Evolutionary conservation across 257 asterid genomes (phyloP).

Genomic region (Solanum clarkiae): DNA sequence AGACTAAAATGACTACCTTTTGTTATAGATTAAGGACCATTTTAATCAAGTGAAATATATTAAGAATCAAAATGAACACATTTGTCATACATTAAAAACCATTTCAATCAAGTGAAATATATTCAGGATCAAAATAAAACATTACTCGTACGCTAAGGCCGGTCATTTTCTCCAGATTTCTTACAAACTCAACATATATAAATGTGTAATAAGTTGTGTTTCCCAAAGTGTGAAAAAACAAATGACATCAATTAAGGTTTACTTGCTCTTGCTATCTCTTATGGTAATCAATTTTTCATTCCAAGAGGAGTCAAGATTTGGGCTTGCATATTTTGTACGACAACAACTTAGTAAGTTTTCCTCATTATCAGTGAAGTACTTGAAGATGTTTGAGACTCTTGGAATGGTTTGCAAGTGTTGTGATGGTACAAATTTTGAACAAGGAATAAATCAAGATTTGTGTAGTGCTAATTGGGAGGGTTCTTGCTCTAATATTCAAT

Average conservation of each 20-base stretch:
- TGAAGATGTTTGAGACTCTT: conserved; percentile 7
- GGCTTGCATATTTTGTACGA: neutral
- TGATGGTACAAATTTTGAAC: neutral
- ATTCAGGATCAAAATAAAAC: too few species aligned
- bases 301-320: neutral
- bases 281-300: neutral
- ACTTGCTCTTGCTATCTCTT: neutral
- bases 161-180: too few species aligned
- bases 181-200: neutral
- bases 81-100: too few species aligned
- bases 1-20: too few species aligned
- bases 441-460: neutral
- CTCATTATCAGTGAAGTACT: neutral
- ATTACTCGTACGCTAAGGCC: too few species aligned
- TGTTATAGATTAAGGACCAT: too few species aligned
- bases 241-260: neutral
- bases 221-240: neutral
- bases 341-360: neutral
- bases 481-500: conserved; percentile 21
- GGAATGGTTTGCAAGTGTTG: conserved; percentile 41
- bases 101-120: too few species aligned
- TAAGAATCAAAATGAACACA: too few species aligned
- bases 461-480: conserved; percentile 16
- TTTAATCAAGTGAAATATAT: too few species aligned
- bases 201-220: neutral